These are phyloP conservation scores for Sporothrix mexicana DNA, from an alignment of 2,329 filamentous ascomycete genomes.

Conservation along the genomic window DNA sequence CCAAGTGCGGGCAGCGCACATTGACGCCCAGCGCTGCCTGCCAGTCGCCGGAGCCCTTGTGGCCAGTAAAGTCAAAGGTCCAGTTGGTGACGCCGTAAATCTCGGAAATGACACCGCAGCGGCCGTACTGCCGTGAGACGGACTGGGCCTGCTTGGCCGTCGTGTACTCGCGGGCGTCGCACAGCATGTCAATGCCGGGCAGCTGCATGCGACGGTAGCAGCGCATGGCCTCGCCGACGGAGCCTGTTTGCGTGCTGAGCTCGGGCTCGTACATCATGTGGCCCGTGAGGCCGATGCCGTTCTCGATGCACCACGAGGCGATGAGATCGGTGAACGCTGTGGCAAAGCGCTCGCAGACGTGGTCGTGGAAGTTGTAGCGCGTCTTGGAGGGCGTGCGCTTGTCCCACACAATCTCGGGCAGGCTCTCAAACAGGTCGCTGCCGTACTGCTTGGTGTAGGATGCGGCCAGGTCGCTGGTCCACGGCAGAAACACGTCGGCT, in stretches of 20 bases:
- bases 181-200: constrained; percentile 12
- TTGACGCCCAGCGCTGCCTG: constrained; percentile 11
- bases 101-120: constrained; percentile 11
- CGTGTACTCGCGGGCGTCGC: constrained; percentile 17
- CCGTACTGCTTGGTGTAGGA: neutral
- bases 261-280: constrained; percentile 19
- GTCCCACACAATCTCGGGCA: constrained; percentile 13
- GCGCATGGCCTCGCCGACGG: constrained; percentile 19
- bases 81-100: constrained; percentile 16
- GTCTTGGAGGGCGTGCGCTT: neutral
- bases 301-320: constrained; percentile 2
- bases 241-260: neutral
- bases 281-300: constrained; percentile 11
- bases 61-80: neutral
- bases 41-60: constrained; percentile 17
- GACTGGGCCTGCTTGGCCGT: constrained; percentile 22
- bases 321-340: neutral
- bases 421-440: neutral
- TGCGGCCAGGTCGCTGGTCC: neutral
- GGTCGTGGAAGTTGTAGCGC: constrained; percentile 21
- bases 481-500: constrained; percentile 8
- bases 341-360: constrained; percentile 10
- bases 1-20: constrained; percentile 3
- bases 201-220: constrained; percentile 18
- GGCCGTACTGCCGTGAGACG: constrained; percentile 1